Base-by-base conservation (phyloP, 768 basidiomycete species). In the Amanita fuliginea region DNA sequence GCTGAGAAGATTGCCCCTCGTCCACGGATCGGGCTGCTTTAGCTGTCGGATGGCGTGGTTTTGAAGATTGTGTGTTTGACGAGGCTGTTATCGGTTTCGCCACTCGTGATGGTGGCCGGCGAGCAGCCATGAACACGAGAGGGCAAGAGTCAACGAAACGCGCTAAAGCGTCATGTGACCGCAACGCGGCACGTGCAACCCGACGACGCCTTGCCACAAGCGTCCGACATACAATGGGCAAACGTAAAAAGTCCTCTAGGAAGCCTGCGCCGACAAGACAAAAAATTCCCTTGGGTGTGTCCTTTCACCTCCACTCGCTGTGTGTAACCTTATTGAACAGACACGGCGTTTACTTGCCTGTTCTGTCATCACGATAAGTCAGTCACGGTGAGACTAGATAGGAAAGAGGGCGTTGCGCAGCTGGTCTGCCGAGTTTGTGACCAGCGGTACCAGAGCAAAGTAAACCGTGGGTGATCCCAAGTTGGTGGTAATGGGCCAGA, bases 361-460 rank as follows among this genome's bases (percentile, higher is more conserved):
- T 92, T 88, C 65, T 92, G 89, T 62, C 82, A 92, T 67, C 89
- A 92, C 62, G 86, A 92, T 63, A 87, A 85, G 62, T 87, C 89
- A 18, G 87, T 92, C 43, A 85, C 82, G 11, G 86, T 92, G 32
- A 75, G 86, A 58, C 68, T 92, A 47, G 89, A 92, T 66, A 75
- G 85, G 60, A 92, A 91, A 64, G 89, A 90, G 59, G 84, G 86
- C 2, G 66, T 91, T 8, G 89, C 83, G 8, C 78, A 86, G 59
- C 71, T 92, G 32, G 79, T 81, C 16, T 92, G 89, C 66, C 79
- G 80, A 66, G 77, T 92, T 13, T 92, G 89, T 60, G 87, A 89
- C 59, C 90, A 91, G 64, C 72, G 85, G 49, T 92, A 81, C 60
- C 88, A 90, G 62, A 85, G 85, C 67, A 89, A 86, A 75, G 83